Evolutionary conservation across 495 filamentous ascomycete species (phyloP).

Genomic region (Talaromyces nanjingensis): DNA sequence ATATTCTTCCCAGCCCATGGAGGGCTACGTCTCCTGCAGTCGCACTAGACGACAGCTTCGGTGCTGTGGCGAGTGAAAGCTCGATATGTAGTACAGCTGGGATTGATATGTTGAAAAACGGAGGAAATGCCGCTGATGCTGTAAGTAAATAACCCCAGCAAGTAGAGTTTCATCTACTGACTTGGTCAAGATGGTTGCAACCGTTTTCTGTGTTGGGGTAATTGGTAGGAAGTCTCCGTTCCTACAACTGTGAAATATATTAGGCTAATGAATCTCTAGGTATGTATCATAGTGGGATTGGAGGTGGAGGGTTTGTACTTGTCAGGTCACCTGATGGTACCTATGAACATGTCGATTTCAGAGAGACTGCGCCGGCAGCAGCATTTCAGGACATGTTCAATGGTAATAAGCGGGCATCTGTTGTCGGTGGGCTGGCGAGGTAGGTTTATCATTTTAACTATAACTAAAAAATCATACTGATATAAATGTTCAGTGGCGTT

Average conservation of each 20-base stretch:
- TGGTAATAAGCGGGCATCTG: slow-evolving; percentile 41
- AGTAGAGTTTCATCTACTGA: slow-evolving; percentile 1
- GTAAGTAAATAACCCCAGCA: slow-evolving; percentile 21
- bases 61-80: slow-evolving; percentile 77
- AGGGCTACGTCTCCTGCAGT: background rate
- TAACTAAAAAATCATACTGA: background rate
- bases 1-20: background rate
- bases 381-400: slow-evolving; percentile 76
- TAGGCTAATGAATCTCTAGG: slow-evolving; percentile 24
- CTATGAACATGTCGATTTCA: slow-evolving; percentile 77
- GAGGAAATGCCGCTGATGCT: slow-evolving; percentile 73
- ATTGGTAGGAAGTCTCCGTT: slow-evolving; percentile 39
- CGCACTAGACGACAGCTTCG: slow-evolving; percentile 27
- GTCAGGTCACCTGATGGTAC: slow-evolving; percentile 54
- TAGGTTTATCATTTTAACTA: slow-evolving; percentile 12
- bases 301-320: slow-evolving; percentile 85
- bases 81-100: slow-evolving; percentile 70
- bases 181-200: slow-evolving; percentile 49
- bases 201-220: slow-evolving; percentile 68
- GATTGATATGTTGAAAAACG: slow-evolving; percentile 57
- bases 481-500: slow-evolving; percentile 49
- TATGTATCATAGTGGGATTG: slow-evolving; percentile 85
- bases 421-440: slow-evolving; percentile 61
- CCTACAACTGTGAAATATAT: slow-evolving; percentile 10
- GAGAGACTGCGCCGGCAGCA: slow-evolving; percentile 75